A percentile compares a stretch with the other conserved stretches of the same genome.
Evolutionary conservation across 1,139 yeast genomes (phyloP).

Genomic region (Yamadazyma aaseri): DNA sequence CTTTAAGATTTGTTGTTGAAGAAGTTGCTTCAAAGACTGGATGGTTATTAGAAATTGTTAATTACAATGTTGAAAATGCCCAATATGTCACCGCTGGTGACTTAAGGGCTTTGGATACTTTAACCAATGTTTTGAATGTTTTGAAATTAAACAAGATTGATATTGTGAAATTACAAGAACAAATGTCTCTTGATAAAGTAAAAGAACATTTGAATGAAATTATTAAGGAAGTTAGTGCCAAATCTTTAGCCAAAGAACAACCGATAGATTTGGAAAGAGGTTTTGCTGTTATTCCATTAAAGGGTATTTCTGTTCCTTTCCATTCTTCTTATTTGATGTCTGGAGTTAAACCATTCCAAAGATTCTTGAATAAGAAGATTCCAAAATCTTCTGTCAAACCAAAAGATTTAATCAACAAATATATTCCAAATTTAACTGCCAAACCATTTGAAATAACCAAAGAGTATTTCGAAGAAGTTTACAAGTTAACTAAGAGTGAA

Average conservation of each 20-base stretch:
- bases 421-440: constrained; percentile 98
- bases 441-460: constrained; percentile 93
- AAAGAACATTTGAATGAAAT: constrained; percentile 85
- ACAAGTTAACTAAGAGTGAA: constrained; percentile 84
- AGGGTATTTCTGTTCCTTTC: constrained; percentile 99
- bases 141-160: constrained; percentile 92
- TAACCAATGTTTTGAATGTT: constrained; percentile 90
- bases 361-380: constrained; percentile 93
- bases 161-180: constrained; percentile 80
- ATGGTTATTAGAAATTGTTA: constrained; percentile 97
- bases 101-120: constrained; percentile 87
- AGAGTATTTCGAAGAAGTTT: constrained; percentile 96
- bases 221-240: constrained; percentile 77
- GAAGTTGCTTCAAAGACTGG: constrained; percentile 78
- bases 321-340: constrained; percentile 96
- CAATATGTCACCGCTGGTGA: constrained; percentile 99
- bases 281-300: constrained; percentile 95
- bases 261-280: constrained; percentile 98
- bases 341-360: constrained; percentile 98
- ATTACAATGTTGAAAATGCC: constrained; percentile 96
- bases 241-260: constrained; percentile 84
- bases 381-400: constrained; percentile 95
- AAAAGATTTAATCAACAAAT: constrained; percentile 86
- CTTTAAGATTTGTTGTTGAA: constrained; percentile 91
- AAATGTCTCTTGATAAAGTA: constrained; percentile 82